Evolutionary conservation across 2,329 filamentous ascomycete genomes (phyloP), one percentile per base, ranked within the genome.

Genomic region (Grosmannia penicillata): DNA sequence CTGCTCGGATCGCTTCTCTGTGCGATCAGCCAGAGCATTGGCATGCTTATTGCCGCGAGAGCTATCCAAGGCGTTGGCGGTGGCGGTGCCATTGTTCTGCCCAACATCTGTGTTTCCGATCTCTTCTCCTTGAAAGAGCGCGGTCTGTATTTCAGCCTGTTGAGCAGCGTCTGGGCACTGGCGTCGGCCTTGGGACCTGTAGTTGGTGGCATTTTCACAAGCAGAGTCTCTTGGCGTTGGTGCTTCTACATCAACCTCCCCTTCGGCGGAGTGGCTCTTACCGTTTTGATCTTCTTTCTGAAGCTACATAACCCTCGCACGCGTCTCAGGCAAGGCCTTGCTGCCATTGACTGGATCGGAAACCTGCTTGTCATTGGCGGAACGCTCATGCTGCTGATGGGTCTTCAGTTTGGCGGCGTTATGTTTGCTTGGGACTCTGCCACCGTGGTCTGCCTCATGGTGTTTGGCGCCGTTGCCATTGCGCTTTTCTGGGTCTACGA

Each of bases 401-500:
- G 84, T 0, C 70, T 93, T 13, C 79, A 93, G 53, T 84, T 86
- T 45, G 86, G 85, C 37, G 85, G 85, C 30, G 70, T 84, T 36
- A 66, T 67, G 15, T 73, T 72, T 45, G 78, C 85, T 2, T 93
- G 84, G 85, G 58, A 61, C 37, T 86, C 80, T 0, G 66, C 80
- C 2, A 78, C 72, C 2, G 79, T 86, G 23, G 68, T 93, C 49
- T 87, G 82, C 49, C 66, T 93, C 23, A 66, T 39, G 6, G 25
- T 39, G 10, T 35, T 39, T 35, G 37, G 37, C 32, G 31, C 22
- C 25, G 32, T 30, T 21, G 11, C 68, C 14, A 65, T 79, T 39
- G 68, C 47, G 8, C 47, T 87, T 28, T 93, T 93, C 56, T 59
- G 78, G 45, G 33, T 83, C 26, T 75, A 78, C 49, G 84, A 93